A percentile compares a stretch with the other conserved stretches of the same genome.
These are phyloP conservation scores for Suillus alpinus DNA, from an alignment of 768 basidiomycete genomes.

Conservation along the genomic window DNA sequence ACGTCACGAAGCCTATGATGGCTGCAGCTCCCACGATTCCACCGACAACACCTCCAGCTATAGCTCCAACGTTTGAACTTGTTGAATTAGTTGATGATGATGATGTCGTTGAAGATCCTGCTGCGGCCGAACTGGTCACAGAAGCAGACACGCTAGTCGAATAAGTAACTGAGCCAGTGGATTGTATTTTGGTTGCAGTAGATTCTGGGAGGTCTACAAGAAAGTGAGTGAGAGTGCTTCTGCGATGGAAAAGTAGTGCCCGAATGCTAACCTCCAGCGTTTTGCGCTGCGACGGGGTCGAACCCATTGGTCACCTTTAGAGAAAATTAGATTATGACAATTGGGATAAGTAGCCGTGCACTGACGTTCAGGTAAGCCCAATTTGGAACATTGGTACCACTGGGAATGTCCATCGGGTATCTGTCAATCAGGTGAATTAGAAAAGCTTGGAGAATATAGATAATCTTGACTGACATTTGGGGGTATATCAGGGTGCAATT, in stretches of 20 bases:
- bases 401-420: conserved; percentile 48
- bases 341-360: conserved; percentile 26
- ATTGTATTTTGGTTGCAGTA: conserved; percentile 32
- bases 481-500: conserved; percentile 43
- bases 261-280: conserved; percentile 21
- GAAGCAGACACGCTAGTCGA: conserved; percentile 15
- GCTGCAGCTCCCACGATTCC: conserved; percentile 51
- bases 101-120: conserved; percentile 9
- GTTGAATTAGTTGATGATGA: conserved; percentile 7
- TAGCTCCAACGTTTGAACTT: conserved; percentile 46
- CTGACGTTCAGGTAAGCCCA: conserved; percentile 63
- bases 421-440: conserved; percentile 22
- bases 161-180: conserved; percentile 16
- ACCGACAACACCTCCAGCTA: conserved; percentile 62
- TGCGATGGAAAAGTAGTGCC: not conserved
- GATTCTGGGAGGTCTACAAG: conserved; percentile 42
- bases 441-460: not conserved
- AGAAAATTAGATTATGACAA: conserved; percentile 4
- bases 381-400: conserved; percentile 48
- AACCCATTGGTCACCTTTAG: conserved; percentile 32
- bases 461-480: conserved; percentile 17
- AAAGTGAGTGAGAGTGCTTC: not conserved
- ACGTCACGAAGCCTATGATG: conserved; percentile 38
- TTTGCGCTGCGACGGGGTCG: conserved; percentile 37
- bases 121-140: conserved; percentile 8